phyloP scores from a whole-genome alignment of 371 early-diverging fungal genomes.

The Dichotomocladium elegans region DNA sequence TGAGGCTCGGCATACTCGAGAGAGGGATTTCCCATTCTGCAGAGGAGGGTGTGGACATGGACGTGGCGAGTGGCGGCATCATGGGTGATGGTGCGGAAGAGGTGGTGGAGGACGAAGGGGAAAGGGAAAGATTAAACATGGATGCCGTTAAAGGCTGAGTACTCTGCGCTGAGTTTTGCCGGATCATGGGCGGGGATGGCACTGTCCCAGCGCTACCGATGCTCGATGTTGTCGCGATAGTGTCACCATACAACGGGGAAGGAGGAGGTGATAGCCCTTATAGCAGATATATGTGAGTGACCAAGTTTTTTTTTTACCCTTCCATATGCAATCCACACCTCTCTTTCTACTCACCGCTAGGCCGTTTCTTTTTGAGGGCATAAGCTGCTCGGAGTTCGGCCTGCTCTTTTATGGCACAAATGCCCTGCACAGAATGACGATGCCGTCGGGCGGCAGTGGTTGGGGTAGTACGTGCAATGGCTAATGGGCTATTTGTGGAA shows the following conservation, averaged over 20 bases:
- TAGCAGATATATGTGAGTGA: too few relatives aligned
- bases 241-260: constrained; percentile 1
- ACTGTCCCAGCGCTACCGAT: too few relatives aligned
- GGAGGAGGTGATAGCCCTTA: constrained; percentile 7
- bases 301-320: too few relatives aligned
- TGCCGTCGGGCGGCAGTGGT: constrained; percentile 21
- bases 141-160: constrained; percentile 24
- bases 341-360: background rate
- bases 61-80: constrained; percentile 3
- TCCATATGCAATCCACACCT: background rate
- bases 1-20: constrained; percentile 37
- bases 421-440: constrained; percentile 49
- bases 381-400: constrained; percentile 22
- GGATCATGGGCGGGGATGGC: constrained; percentile 22
- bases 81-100: constrained; percentile 13
- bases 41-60: constrained; percentile 23
- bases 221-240: background rate
- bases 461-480: background rate
- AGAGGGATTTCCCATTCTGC: constrained; percentile 2
- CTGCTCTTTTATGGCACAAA: constrained; percentile 40
- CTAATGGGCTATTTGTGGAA: constrained; percentile 7
- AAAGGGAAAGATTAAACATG: constrained; percentile 38
- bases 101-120: constrained; percentile 30
- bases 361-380: constrained; percentile 14
- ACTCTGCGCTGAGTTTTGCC: constrained; percentile 5